Percentiles rank a stretch among this genome's conserved stretches.
phyloP scores from a whole-genome alignment of 2,329 filamentous ascomycete species.

The Leptographium wingfieldii region DNA sequence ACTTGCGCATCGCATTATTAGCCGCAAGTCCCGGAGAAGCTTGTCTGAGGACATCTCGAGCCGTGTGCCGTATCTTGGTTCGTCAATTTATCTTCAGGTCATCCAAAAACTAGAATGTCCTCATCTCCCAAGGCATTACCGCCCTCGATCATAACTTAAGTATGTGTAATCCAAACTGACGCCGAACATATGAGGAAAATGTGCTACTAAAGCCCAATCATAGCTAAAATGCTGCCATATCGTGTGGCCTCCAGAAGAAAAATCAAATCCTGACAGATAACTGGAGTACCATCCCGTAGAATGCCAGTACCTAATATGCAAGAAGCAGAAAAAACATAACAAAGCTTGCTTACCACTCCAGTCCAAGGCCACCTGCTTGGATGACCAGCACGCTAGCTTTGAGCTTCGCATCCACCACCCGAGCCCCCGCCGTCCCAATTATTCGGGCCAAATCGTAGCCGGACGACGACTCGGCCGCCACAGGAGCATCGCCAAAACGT shows the following conservation, averaged over 20 bases:
- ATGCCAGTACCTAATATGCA: not conserved
- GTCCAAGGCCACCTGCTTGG: conserved; percentile 35
- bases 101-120: too few species aligned
- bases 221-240: not conserved
- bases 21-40: not conserved
- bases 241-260: not conserved
- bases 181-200: not conserved
- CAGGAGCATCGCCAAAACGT: conserved; percentile 10
- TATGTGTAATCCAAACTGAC: not conserved
- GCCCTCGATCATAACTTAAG: not conserved
- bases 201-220: not conserved
- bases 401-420: conserved; percentile 44
- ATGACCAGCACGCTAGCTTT: conserved; percentile 58
- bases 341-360: conserved; percentile 4
- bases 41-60: not conserved
- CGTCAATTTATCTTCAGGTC: too few species aligned
- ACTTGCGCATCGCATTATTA: not conserved
- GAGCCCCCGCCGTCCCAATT: conserved; percentile 47
- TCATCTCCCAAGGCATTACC: not conserved
- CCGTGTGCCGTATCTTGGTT: too few species aligned
- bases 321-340: not conserved
- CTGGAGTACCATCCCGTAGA: not conserved
- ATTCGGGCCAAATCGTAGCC: conserved; percentile 34
- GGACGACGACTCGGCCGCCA: conserved; percentile 11
- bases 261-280: not conserved